Base-by-base conservation (phyloP, 164 flowering plant genomes). In the Aristolochia contorta region DNA sequence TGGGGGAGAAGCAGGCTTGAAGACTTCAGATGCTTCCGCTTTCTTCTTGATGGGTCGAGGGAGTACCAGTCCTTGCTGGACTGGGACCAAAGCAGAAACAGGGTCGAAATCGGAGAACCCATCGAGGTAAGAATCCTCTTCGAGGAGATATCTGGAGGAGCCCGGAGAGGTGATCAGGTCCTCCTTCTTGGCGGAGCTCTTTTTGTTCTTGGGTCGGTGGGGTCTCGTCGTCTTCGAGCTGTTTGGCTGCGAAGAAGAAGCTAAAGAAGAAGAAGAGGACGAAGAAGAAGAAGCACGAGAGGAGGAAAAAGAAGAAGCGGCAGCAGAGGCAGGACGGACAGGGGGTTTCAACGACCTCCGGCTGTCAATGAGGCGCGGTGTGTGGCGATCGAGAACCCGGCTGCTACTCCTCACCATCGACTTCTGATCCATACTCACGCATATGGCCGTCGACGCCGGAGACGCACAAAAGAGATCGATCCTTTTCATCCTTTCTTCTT, bases 391-490 rank as follows among this genome's bases (percentile, higher is more conserved):
- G 14, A 72, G 57, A 24, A 75, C 71, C 61, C 60, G 51, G 16
- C 69, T 59, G 65, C 76, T 60, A 3, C 61, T 74, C 32, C 77
- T 78, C 69, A 78, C 75, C 72, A 78, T 75, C 61, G 84, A 66
- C 22, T 77, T 75, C 6, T 71, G 79, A 54, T 81, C 88, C 64
- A 69, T 59, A 77, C 84, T 79, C 5, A 83, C 70, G 61, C 85
- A 84, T 63, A 89, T 79, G 14, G 97, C 94, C 21, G 92, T 87
- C 43, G 97, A 87, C 24, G 94, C 84, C 22, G 81, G 90, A 43
- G 97, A 81, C 19, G 89, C 75, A 60, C 97, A 90, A 49, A 82
- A 85, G 48, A 87, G 55, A 56, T 89, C 84, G 49, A 85, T 74
- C 12, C 43, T 9, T 23, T 20, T 24, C 30, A 23, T 22, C 43